A percentile compares a stretch with the other conserved stretches of the same genome.
Evolutionary conservation across 2,329 filamentous ascomycete genomes (phyloP).

Genomic region (Fusarium equiseti): DNA sequence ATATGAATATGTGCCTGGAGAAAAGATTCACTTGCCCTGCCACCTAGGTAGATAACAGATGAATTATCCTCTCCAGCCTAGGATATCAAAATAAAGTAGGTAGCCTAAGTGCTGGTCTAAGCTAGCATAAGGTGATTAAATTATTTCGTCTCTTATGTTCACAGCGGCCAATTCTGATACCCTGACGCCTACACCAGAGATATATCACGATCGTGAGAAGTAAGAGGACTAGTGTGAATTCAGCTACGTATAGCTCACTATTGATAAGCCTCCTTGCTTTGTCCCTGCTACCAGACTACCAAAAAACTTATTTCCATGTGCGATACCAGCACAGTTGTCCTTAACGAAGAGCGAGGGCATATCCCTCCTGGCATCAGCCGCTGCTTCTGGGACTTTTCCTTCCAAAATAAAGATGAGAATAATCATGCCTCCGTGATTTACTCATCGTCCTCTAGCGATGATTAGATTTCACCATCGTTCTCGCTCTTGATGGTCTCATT

Average conservation of each 20-base stretch:
- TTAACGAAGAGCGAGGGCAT: neutral
- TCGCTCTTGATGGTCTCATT: slow-evolving; percentile 38
- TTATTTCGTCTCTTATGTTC: neutral
- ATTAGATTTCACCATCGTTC: neutral
- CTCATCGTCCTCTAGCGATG: neutral
- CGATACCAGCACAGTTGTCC: neutral
- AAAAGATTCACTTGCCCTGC: too few species aligned
- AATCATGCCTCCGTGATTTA: neutral
- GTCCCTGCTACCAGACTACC: neutral
- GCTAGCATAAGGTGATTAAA: accelerated
- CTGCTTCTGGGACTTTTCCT: neutral
- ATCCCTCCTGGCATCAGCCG: neutral
- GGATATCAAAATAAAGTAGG: neutral
- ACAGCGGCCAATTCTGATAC: too few species aligned
- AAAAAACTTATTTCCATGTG: slow-evolving; percentile 20
- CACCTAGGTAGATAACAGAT: too few species aligned
- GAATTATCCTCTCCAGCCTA: neutral
- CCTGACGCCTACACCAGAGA: neutral
- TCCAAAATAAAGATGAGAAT: neutral
- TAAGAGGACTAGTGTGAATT: neutral
- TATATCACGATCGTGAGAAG: neutral
- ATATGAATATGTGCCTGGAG: too few species aligned
- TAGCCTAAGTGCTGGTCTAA: neutral
- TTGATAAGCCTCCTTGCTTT: neutral
- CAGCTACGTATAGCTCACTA: slow-evolving; percentile 1